Percentiles rank a stretch among this genome's conserved stretches.
These are phyloP conservation scores for Somion occarium DNA, from an alignment of 1,284 basidiomycete species.

Conservation along the genomic window DNA sequence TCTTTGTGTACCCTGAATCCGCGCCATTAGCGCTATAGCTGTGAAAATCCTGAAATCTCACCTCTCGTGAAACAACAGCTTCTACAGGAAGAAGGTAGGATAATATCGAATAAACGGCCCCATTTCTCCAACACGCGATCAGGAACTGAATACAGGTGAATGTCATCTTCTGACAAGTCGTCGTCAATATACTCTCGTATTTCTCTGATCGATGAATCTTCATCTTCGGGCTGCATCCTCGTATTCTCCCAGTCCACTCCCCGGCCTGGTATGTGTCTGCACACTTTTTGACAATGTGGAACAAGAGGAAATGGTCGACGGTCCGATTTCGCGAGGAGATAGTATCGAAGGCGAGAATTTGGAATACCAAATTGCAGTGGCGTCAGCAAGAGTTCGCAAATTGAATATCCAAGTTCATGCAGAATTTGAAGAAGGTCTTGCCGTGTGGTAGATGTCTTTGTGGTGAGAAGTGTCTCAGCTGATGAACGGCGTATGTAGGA, in stretches of 20 bases:
- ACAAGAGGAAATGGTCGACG: conserved; percentile 29
- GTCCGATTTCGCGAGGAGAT: conserved; percentile 58
- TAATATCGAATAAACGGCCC: conserved; percentile 75
- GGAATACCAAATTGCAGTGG: conserved; percentile 75
- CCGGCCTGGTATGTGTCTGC: conserved; percentile 49
- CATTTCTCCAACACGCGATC: conserved; percentile 66
- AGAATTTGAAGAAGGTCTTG: conserved; percentile 46
- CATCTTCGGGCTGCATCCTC: conserved; percentile 16
- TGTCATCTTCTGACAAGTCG: conserved; percentile 13
- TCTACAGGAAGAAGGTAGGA: conserved; percentile 53
- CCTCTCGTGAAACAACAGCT: conserved; percentile 79
- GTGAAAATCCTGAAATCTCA: conserved; percentile 19
- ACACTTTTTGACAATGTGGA: conserved; percentile 15
- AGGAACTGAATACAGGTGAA: conserved; percentile 38
- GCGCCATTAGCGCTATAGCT: neutral
- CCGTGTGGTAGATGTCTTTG: conserved; percentile 60
- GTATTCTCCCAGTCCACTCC: conserved; percentile 39
- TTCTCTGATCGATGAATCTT: neutral
- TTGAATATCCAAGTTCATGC: conserved; percentile 47
- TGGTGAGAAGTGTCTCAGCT: neutral
- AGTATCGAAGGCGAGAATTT: conserved; percentile 75
- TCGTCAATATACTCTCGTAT: conserved; percentile 46
- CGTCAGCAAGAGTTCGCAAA: conserved; percentile 59
- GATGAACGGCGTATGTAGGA: neutral
- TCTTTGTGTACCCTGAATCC: conserved; percentile 60